phyloP scores from a whole-genome alignment of 2,329 filamentous ascomycete genomes.

The Keithomyces neogunnii region DNA sequence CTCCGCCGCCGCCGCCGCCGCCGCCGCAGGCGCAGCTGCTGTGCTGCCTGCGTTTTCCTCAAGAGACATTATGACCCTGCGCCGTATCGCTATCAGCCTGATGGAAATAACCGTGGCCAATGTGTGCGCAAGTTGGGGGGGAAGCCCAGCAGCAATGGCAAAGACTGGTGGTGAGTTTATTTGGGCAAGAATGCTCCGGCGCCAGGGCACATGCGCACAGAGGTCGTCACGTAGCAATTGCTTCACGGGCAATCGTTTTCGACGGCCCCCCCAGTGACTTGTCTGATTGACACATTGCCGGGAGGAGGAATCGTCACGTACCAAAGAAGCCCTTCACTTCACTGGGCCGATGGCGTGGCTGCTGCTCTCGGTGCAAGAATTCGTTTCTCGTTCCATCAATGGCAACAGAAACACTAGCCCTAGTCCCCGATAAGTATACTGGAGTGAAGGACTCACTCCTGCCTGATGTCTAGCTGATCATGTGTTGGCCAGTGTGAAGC shows the following conservation, averaged over 20 bases:
- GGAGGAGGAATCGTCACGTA: background rate
- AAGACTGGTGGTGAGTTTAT: too few relatives aligned
- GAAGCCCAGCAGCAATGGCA: background rate
- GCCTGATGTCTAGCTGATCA: background rate
- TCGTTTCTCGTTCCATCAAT: background rate
- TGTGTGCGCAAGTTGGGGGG: background rate
- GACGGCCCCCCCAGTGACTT: too few relatives aligned
- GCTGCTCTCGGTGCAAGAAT: too few relatives aligned
- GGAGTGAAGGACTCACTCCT: slow-evolving; percentile 4
- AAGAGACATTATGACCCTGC: slow-evolving; percentile 8
- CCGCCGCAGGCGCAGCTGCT: background rate
- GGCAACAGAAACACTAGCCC: background rate
- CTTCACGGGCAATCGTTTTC: too few relatives aligned
- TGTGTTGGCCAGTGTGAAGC: slow-evolving; percentile 1
- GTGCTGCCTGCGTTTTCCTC: slow-evolving; percentile 2
- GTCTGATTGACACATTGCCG: background rate
- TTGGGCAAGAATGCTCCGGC: too few relatives aligned
- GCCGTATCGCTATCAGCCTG: background rate
- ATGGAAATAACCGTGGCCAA: background rate
- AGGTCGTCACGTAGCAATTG: too few relatives aligned
- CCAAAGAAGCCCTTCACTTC: background rate
- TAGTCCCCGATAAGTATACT: background rate
- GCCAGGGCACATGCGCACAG: too few relatives aligned
- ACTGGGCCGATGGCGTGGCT: background rate
- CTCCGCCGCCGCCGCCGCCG: background rate